Evolutionary conservation across 345 rosid genomes (phyloP), one percentile per base, ranked within the genome.

Genomic region (Sonneratia caseolaris): DNA sequence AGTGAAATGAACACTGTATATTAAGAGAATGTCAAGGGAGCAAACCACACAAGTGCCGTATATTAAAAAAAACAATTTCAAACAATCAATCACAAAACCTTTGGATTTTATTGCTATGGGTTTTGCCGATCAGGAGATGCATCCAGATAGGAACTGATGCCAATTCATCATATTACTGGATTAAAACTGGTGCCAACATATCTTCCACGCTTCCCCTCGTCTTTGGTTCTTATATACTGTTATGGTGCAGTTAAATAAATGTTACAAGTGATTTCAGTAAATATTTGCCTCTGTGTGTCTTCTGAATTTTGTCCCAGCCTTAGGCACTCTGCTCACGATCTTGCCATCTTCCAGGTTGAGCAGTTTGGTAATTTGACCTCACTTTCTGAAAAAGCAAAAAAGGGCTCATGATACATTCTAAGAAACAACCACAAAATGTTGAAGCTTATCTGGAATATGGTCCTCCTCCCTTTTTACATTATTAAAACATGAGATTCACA

Each of bases 341-440:
- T 57, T 57, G 64, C 2, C 27, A 57, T 57, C 32, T 57, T 57
- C 32, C 64, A 57, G 35, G 64, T 32, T 49, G 73, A 22, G 69
- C 73, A 57, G 65, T 73, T 77, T 70, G 82, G 82, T 88, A 89
- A 75, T 83, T 82, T 40, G 86, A 82, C 75, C 83, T 85, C 78
- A 91, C 93, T 69, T 79, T 84, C 97, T 93, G 92, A 77, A 42
- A 76, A 37, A 57, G 64, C 76, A 53, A 18, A 10, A 19, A 36
- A 42, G 45, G 10, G 45, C 5, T 27, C 56, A 22, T 22, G 12
- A 57, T n/a, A 57, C 66, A 36, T 37, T 14, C 36, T 19, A 37
- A 51, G n/a, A n/a, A 8, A 40, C 48, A 13, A 13, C 42, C 59
- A n/a, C 19, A 15, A 67, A 11, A 38, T 40, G 32, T 15, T 42